Evolutionary conservation across 495 filamentous ascomycete genomes (phyloP).

Genomic region (Penicillium salamii): DNA sequence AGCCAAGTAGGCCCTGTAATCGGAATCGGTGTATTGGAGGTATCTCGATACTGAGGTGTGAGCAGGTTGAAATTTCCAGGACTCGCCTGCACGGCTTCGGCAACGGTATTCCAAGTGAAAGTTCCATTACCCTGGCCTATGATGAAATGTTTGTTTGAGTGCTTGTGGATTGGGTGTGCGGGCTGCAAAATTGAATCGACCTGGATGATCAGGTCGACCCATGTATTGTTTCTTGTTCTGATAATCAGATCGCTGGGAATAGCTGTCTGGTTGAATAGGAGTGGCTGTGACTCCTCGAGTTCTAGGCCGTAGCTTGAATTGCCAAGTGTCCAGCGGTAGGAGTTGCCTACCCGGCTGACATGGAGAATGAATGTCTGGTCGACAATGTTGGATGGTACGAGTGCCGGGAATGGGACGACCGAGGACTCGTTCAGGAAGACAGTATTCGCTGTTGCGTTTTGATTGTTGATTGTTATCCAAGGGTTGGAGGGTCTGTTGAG

Average conservation of each 20-base stretch:
- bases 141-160: conserved; percentile 57
- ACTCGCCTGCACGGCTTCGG: conserved; percentile 44
- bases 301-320: conserved; percentile 30
- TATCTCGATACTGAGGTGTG: conserved; percentile 52
- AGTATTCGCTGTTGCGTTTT: conserved; percentile 30
- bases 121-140: conserved; percentile 49
- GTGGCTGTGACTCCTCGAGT: conserved; percentile 38
- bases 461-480: conserved; percentile 41
- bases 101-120: conserved; percentile 51
- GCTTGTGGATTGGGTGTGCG: conserved; percentile 61
- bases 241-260: conserved; percentile 44
- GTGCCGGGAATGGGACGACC: conserved; percentile 41
- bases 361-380: conserved; percentile 37
- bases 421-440: conserved; percentile 35
- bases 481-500: conserved; percentile 24
- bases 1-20: conserved; percentile 43
- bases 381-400: conserved; percentile 34
- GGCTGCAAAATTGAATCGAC: conserved; percentile 31
- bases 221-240: conserved; percentile 49
- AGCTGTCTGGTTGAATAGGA: conserved; percentile 45
- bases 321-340: conserved; percentile 49
- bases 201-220: conserved; percentile 57
- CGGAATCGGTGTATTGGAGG: conserved; percentile 37
- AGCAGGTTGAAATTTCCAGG: conserved; percentile 54
- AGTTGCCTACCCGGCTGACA: conserved; percentile 35